phyloP scores from a whole-genome alignment of 441 rosid genomes.

The Pelargonium myrrhifolium region DNA sequence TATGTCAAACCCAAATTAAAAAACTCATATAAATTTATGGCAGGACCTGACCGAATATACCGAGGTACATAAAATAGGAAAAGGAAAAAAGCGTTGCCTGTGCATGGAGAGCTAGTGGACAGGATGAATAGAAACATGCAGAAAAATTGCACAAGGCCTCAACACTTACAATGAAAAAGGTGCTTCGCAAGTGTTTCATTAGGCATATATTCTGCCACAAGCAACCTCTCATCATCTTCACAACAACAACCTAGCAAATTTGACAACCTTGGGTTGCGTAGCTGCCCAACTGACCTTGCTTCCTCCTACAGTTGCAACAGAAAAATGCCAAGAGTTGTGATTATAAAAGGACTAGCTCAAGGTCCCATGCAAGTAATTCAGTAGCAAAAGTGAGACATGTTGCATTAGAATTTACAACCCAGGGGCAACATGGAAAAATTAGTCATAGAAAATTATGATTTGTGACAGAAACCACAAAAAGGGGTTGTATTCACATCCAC shows the following conservation, averaged over 20 bases:
- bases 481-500: neutral
- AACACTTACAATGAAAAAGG: constrained; percentile 57
- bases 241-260: constrained; percentile 66
- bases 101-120: neutral
- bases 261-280: constrained; percentile 50
- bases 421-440: neutral
- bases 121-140: neutral
- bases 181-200: constrained; percentile 69
- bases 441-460: neutral
- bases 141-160: neutral
- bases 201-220: constrained; percentile 65
- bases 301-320: constrained; percentile 38
- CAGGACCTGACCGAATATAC: neutral
- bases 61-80: neutral
- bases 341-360: neutral
- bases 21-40: neutral
- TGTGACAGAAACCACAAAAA: neutral
- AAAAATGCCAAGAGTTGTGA: neutral
- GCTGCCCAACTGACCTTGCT: constrained; percentile 64
- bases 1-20: too few species aligned
- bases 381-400: neutral
- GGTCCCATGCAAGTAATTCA: neutral
- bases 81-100: neutral
- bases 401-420: neutral
- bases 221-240: constrained; percentile 63